These are phyloP conservation scores for Aureobasidium musti DNA, from an alignment of 2,329 filamentous ascomycete species.

Conservation along the genomic window DNA sequence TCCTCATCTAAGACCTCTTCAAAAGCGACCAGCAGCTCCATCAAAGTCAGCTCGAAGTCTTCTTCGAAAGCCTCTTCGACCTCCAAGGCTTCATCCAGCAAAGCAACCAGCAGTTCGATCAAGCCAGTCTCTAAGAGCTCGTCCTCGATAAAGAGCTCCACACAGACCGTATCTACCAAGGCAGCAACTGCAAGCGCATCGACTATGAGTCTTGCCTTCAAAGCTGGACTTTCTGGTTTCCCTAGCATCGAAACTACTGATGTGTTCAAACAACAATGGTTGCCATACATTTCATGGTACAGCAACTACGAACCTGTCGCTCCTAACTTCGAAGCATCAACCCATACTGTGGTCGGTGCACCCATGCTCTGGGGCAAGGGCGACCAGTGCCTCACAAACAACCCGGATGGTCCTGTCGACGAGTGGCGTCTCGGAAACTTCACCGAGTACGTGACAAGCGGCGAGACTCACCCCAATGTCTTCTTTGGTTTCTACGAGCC, in stretches of 20 bases:
- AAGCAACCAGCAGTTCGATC: background rate
- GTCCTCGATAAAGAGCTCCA: conserved; percentile 7
- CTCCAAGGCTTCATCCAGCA: conserved; percentile 2
- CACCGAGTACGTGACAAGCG: conserved; percentile 32
- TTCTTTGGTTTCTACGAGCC: conserved; percentile 42
- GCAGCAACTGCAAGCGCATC: conserved; percentile 27
- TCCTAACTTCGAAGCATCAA: conserved; percentile 20
- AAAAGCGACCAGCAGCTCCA: background rate
- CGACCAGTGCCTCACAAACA: conserved; percentile 30
- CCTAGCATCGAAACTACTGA: conserved; percentile 32
- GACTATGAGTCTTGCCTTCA: conserved; percentile 30
- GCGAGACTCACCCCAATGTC: conserved; percentile 33
- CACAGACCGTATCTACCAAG: background rate
- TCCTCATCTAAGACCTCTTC: background rate
- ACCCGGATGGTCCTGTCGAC: conserved; percentile 32
- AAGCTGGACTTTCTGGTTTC: conserved; percentile 38
- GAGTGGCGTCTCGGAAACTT: conserved; percentile 33
- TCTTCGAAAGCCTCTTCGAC: background rate
- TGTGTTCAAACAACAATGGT: conserved; percentile 30
- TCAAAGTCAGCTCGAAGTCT: conserved; percentile 2
- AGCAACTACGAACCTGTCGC: conserved; percentile 38
- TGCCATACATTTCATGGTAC: conserved; percentile 38
- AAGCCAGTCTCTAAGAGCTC: conserved; percentile 9
- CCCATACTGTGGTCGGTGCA: conserved; percentile 34
- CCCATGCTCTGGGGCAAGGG: conserved; percentile 37